Evolutionary conservation across 768 basidiomycete genomes (phyloP).

Genomic region (Leccinum truebloodii): DNA sequence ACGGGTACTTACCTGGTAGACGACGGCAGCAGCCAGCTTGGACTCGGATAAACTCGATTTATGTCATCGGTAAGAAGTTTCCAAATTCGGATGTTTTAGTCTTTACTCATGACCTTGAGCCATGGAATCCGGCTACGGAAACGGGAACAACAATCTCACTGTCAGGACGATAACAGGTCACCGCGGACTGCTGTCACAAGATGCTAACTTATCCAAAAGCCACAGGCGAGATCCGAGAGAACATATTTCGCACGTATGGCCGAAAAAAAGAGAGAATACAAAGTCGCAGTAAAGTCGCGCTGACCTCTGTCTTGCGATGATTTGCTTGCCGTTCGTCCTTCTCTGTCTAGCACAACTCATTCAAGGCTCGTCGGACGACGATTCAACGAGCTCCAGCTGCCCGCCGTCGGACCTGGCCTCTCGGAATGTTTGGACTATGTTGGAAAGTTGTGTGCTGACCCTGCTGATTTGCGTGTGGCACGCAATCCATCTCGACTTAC

Average conservation of each 20-base stretch:
- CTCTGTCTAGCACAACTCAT: neutral
- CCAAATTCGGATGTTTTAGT: neutral
- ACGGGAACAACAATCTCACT: neutral
- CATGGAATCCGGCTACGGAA: neutral
- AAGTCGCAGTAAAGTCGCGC: neutral
- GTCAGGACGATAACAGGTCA: neutral
- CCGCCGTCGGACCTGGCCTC: neutral
- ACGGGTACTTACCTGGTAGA: too few relatives aligned
- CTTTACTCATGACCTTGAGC: too few relatives aligned
- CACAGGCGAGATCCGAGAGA: neutral
- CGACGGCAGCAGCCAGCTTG: too few relatives aligned
- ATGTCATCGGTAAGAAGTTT: neutral
- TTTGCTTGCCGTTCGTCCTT: neutral
- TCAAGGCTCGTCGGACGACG: neutral
- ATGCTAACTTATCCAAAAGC: neutral
- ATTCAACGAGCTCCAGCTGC: neutral
- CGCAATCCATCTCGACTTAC: neutral
- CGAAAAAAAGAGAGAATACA: neutral
- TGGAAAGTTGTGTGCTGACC: neutral
- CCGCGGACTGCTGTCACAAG: neutral
- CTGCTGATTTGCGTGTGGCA: conserved; percentile 4
- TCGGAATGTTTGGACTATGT: neutral
- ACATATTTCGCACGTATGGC: neutral
- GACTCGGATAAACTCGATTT: too few relatives aligned
- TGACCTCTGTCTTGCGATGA: neutral